Conservation (phyloP, 352 stramenopile genomes). For the Elongisporangium senticosum region DNA sequence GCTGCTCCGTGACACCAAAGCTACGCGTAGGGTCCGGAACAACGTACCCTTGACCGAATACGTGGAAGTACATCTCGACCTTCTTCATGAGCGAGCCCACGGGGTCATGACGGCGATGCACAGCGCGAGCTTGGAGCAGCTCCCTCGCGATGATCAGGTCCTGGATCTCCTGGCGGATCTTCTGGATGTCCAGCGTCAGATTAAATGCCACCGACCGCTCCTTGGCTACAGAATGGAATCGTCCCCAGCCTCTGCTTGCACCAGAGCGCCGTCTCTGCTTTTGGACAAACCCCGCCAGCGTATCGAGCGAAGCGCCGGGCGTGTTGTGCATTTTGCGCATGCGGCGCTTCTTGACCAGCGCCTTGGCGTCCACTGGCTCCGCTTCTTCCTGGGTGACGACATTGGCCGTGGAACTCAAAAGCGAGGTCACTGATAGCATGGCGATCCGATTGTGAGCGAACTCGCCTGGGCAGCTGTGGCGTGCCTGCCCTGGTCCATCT, state of each 20-base stretch:
- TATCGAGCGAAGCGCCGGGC: neutral
- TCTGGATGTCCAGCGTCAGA: constrained; percentile 33
- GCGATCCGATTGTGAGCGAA: neutral
- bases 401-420: neutral
- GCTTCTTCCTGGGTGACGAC: neutral
- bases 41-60: constrained; percentile 11
- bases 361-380: neutral
- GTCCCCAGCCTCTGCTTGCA: constrained; percentile 12
- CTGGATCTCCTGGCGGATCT: constrained; percentile 34
- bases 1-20: constrained; percentile 1
- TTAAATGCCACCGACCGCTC: constrained; percentile 28
- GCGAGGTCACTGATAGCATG: neutral
- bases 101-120: constrained; percentile 15
- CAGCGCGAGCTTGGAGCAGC: constrained; percentile 18
- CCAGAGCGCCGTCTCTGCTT: neutral
- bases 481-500: neutral
- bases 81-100: constrained; percentile 22
- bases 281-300: neutral
- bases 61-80: constrained; percentile 17
- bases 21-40: neutral
- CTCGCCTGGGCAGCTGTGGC: neutral
- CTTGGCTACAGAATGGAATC: constrained; percentile 13
- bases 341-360: neutral
- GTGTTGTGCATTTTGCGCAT: neutral
- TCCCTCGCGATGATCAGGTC: constrained; percentile 18